Percentiles rank a stretch among this genome's conserved stretches.
phyloP scores from a whole-genome alignment of 2,329 filamentous ascomycete species.

The Allantophomopsis cytisporea region DNA sequence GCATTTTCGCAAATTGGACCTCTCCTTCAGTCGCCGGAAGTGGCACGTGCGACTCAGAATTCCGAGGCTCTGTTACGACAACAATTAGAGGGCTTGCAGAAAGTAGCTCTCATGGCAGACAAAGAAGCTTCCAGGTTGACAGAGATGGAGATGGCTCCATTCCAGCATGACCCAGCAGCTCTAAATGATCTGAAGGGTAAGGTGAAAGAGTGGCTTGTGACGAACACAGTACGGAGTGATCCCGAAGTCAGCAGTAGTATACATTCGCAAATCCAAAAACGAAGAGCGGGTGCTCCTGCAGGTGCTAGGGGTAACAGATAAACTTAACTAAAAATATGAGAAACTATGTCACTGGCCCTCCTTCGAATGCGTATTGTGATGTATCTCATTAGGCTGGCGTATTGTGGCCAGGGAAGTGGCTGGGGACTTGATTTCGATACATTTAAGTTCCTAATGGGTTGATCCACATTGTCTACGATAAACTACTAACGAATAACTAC shows the following conservation, averaged over 20 bases:
- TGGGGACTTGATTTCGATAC: no score
- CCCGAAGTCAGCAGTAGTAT: constrained; percentile 74
- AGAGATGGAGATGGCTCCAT: constrained; percentile 70
- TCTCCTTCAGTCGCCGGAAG: constrained; percentile 30
- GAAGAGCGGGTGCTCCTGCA: constrained; percentile 46
- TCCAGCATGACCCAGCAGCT: constrained; percentile 55
- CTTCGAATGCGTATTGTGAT: no score
- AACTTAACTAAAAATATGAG: background rate
- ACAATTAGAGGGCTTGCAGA: constrained; percentile 54
- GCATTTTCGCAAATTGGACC: constrained; percentile 73
- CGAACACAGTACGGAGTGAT: constrained; percentile 70
- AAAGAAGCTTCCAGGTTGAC: constrained; percentile 57
- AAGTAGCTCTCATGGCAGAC: constrained; percentile 44
- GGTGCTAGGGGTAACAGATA: constrained; percentile 32
- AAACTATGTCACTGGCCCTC: no score
- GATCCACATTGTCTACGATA: no score
- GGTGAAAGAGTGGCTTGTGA: constrained; percentile 76
- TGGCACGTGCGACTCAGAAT: constrained; percentile 19
- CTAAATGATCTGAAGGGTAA: constrained; percentile 52
- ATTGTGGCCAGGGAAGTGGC: no score
- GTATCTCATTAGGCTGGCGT: no score
- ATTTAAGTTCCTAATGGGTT: no score
- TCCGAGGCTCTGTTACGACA: constrained; percentile 37
- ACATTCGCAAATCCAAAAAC: constrained; percentile 48
- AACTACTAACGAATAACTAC: no score